phyloP scores from a whole-genome alignment of 257 asterid species.

The Gentiana dahurica region DNA sequence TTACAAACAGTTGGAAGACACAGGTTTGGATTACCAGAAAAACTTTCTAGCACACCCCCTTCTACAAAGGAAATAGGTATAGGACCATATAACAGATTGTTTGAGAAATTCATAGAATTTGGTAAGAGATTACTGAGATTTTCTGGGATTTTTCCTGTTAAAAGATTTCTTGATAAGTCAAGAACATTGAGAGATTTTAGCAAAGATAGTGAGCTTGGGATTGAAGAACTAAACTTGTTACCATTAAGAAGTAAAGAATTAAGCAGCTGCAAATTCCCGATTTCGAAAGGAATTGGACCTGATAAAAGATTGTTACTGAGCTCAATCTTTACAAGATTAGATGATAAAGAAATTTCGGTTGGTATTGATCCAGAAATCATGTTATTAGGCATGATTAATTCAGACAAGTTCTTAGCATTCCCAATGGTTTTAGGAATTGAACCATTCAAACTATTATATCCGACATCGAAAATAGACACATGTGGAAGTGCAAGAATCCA shows the following conservation, averaged over 20 bases:
- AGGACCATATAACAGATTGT: slow-evolving; percentile 61
- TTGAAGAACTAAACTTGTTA: slow-evolving; percentile 56
- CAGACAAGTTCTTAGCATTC: slow-evolving; percentile 68
- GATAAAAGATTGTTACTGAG: slow-evolving; percentile 60
- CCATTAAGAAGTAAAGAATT: slow-evolving; percentile 53
- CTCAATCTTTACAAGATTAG: slow-evolving; percentile 62
- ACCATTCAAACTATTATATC: slow-evolving; percentile 44
- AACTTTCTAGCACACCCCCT: slow-evolving; percentile 68
- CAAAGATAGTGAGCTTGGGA: slow-evolving; percentile 57
- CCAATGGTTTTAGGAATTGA: slow-evolving; percentile 34
- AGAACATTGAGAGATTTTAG: slow-evolving; percentile 58
- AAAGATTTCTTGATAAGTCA: slow-evolving; percentile 54
- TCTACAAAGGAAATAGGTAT: slow-evolving; percentile 50
- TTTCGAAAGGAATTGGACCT: slow-evolving; percentile 65
- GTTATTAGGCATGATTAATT: slow-evolving; percentile 69
- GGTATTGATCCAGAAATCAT: slow-evolving; percentile 71
- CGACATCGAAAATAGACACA: slow-evolving; percentile 61
- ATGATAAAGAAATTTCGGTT: slow-evolving; percentile 46
- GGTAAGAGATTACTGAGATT: slow-evolving; percentile 44
- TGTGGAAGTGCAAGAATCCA: slow-evolving; percentile 59
- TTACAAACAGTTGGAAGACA: slow-evolving; percentile 29
- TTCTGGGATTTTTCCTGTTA: slow-evolving; percentile 59
- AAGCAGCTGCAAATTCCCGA: slow-evolving; percentile 49
- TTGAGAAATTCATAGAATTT: slow-evolving; percentile 66
- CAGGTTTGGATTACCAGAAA: slow-evolving; percentile 55